Evolutionary conservation across 1,284 basidiomycete species (phyloP), one percentile per base, ranked within the genome.

Genomic region (Mycosarcoma mackinlayi): DNA sequence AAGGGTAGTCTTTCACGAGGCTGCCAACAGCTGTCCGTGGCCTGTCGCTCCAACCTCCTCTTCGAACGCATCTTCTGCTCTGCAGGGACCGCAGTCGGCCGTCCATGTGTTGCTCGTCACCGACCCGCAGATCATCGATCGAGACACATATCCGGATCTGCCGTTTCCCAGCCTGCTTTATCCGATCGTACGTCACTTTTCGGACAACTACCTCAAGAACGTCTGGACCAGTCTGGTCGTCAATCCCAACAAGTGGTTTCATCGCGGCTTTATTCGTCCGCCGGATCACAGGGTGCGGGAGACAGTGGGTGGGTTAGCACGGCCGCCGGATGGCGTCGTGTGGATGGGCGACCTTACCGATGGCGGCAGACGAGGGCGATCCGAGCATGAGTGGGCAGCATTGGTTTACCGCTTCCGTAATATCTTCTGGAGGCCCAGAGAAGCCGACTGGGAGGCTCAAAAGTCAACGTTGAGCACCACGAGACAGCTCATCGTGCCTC

Each of bases 301-400:
- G 6, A 41, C 31, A 8, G 11, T 47, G 10, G 41, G 18, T 8
- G 19, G 37, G 14, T 44, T 65, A 7, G 61, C 51, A 31, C 47
- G 40, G 30, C 57, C 68, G 16, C 66, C 70, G 11, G 68, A 75
- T 33, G 68, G 54, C 14, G 61, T 75, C 16, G 44, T 76, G 19
- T 75, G 68, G 68, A 57, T 75, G 65, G 75, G 75, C 18, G 75
- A 75, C 25, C 53, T 76, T 0, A 66, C 70, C 6, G 75, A 76
- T 34, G 69, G 73, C 9, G 75, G 64, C 3, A 52, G 73, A 34
- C 52, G 73, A 21, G 25, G 44, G 8, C 27, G 50, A 16, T 37
- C 48, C 21, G 52, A 70, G 0, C 35, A 34, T 7, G 61, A 65
- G 24, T 73, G 56, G 54, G 27, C 28, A 13, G 60, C 51, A 3